Evolutionary conservation across 2,329 filamentous ascomycete genomes (phyloP).

Genomic region (Aspergillus hiratsukae): DNA sequence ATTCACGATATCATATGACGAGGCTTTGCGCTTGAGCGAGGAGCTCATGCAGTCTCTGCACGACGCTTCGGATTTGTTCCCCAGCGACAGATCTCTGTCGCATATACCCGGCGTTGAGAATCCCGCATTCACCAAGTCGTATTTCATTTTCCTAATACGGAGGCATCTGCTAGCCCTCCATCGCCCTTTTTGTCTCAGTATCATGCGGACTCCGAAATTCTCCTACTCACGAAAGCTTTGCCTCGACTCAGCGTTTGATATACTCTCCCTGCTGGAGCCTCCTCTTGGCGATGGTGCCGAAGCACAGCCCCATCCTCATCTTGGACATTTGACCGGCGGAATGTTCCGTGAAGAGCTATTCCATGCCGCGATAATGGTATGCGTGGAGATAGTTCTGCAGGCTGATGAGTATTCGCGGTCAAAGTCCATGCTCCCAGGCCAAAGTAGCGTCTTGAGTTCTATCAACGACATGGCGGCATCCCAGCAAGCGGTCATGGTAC

Average conservation of each 20-base stretch:
- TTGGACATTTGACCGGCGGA: slow-evolving; percentile 28
- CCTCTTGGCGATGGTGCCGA: slow-evolving; percentile 12
- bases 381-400: slow-evolving; percentile 30
- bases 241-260: slow-evolving; percentile 31
- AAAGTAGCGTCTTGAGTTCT: slow-evolving; percentile 9
- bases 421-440: slow-evolving; percentile 5
- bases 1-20: slow-evolving; percentile 31
- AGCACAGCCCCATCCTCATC: slow-evolving; percentile 21
- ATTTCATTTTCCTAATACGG: slow-evolving; percentile 50
- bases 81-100: slow-evolving; percentile 11
- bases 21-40: slow-evolving; percentile 28
- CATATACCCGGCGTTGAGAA: slow-evolving; percentile 7
- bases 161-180: slow-evolving; percentile 56
- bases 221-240: slow-evolving; percentile 37
- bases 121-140: slow-evolving; percentile 26
- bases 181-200: slow-evolving; percentile 36
- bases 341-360: slow-evolving; percentile 35
- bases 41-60: slow-evolving; percentile 22
- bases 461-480: slow-evolving; percentile 29
- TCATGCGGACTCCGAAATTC: slow-evolving; percentile 28
- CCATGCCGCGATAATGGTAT: slow-evolving; percentile 30
- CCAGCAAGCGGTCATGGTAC: slow-evolving; percentile 27
- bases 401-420: slow-evolving; percentile 19
- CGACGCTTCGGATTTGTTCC: slow-evolving; percentile 20
- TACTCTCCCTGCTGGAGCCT: slow-evolving; percentile 29